Percentiles rank a stretch among this genome's conserved stretches.
phyloP scores from a whole-genome alignment of 176 grass and related monocot genomes.

The Lolium multiflorum region DNA sequence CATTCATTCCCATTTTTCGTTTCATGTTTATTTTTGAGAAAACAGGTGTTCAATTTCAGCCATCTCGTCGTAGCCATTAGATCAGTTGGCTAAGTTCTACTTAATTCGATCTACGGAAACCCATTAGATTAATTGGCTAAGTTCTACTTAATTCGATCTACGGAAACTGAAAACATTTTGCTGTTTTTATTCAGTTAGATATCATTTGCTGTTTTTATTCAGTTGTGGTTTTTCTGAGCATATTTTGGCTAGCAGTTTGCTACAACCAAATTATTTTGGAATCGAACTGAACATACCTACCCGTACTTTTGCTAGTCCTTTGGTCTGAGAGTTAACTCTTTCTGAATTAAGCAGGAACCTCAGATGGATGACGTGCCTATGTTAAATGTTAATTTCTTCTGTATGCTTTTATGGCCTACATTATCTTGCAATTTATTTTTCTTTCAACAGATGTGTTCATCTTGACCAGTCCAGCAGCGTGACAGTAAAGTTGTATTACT shows the following conservation, averaged over 20 bases:
- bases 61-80: background rate
- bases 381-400: constrained; percentile 22
- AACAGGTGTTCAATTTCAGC: background rate
- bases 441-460: constrained; percentile 80
- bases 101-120: background rate
- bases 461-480: constrained; percentile 80
- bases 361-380: background rate
- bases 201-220: background rate
- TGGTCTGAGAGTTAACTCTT: background rate
- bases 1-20: background rate
- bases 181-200: background rate
- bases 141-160: background rate
- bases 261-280: constrained; percentile 12
- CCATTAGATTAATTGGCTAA: background rate
- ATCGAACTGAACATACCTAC: background rate
- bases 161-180: background rate
- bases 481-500: constrained; percentile 89
- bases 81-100: background rate
- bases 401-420: constrained; percentile 5
- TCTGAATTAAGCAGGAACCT: background rate
- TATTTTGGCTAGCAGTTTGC: background rate
- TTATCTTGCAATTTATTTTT: constrained; percentile 35
- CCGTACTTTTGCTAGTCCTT: background rate
- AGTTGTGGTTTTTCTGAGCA: background rate
- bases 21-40: background rate